Conservation (phyloP, 2,329 filamentous ascomycete genomes). For the Calonectria montana region DNA sequence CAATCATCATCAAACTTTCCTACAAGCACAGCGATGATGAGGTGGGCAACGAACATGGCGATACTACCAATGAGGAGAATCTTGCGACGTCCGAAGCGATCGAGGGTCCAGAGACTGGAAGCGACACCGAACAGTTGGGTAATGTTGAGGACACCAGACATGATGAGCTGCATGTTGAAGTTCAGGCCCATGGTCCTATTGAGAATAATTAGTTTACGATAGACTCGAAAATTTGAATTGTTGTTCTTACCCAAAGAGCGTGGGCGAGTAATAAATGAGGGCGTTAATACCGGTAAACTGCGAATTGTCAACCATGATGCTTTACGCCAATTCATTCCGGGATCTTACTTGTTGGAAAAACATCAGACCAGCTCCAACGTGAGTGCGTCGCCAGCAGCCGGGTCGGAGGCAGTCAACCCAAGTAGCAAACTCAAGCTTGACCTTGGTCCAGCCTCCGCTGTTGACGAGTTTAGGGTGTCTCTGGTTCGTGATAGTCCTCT, state of each 20-base stretch:
- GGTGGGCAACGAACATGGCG: conserved; percentile 41
- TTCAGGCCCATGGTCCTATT: conserved; percentile 59
- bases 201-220: not conserved
- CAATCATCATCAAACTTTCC: conserved; percentile 39
- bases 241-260: conserved; percentile 59
- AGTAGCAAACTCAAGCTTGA: conserved; percentile 59
- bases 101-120: conserved; percentile 57
- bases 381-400: conserved; percentile 58
- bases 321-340: too few species aligned
- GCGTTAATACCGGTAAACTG: conserved; percentile 50
- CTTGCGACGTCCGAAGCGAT: conserved; percentile 41
- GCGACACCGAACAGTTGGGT: conserved; percentile 50
- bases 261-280: conserved; percentile 68
- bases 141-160: conserved; percentile 47
- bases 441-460: conserved; percentile 44
- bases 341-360: conserved; percentile 66
- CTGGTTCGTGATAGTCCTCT: conserved; percentile 44
- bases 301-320: not conserved
- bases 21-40: conserved; percentile 42
- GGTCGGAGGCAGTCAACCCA: conserved; percentile 63
- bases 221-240: not conserved
- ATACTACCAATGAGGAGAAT: conserved; percentile 41
- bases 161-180: conserved; percentile 45
- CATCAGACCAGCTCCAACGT: conserved; percentile 62
- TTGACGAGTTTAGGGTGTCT: conserved; percentile 50